These are phyloP conservation scores for Buxus sempervirens DNA, from an alignment of 164 flowering plant species.

Conservation along the genomic window DNA sequence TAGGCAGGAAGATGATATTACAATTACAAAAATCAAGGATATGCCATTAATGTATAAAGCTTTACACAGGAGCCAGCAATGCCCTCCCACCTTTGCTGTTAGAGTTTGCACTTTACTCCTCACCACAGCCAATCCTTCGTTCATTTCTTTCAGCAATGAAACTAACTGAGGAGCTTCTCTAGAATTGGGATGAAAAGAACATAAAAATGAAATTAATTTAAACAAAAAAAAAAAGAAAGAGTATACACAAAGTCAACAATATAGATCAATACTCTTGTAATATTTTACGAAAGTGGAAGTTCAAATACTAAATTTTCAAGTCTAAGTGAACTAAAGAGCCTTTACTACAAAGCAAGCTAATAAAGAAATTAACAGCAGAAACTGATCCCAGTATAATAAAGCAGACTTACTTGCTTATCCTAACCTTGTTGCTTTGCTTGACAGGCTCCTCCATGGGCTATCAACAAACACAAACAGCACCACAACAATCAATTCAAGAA, in stretches of 20 bases:
- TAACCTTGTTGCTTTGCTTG: background rate
- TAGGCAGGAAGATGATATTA: background rate
- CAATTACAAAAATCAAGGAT: background rate
- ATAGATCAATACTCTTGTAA: background rate
- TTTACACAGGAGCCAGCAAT: too few relatives aligned
- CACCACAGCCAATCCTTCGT: slow-evolving; percentile 69
- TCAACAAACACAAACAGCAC: background rate
- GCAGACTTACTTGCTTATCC: slow-evolving; percentile 8
- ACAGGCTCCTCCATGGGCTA: slow-evolving; percentile 2
- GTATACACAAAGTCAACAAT: background rate
- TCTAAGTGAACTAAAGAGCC: background rate
- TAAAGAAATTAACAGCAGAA: background rate
- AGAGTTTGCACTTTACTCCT: slow-evolving; percentile 58
- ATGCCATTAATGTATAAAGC: too few relatives aligned
- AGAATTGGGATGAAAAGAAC: slow-evolving; percentile 1
- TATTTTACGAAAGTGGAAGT: background rate
- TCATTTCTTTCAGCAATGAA: slow-evolving; percentile 72
- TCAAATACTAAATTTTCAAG: background rate
- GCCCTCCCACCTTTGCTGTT: slow-evolving; percentile 49
- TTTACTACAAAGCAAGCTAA: background rate
- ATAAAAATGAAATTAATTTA: background rate
- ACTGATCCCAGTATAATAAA: background rate
- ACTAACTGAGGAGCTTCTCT: slow-evolving; percentile 66
- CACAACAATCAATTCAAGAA: background rate
- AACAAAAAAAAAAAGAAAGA: too few relatives aligned